phyloP scores from a whole-genome alignment of 495 filamentous ascomycete genomes.

The Thermothielavioides terrestris region DNA sequence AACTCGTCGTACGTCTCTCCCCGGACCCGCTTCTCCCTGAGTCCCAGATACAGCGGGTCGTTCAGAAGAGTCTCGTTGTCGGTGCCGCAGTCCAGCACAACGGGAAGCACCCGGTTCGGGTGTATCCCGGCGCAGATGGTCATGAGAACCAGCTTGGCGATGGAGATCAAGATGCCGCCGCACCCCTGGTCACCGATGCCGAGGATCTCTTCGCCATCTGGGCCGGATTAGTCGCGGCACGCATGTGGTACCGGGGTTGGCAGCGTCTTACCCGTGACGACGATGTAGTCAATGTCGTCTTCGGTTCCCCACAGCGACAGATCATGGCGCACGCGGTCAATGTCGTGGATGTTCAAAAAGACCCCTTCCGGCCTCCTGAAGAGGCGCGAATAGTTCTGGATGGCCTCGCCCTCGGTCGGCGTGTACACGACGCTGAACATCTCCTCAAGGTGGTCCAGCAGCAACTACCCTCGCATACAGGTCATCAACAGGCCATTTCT shows the following conservation, averaged over 20 bases:
- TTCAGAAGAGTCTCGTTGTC: slow-evolving; percentile 68
- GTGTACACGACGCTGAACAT: slow-evolving; percentile 89
- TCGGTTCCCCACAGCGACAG: slow-evolving; percentile 57
- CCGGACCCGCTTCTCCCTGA: slow-evolving; percentile 53
- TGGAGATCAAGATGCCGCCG: slow-evolving; percentile 74
- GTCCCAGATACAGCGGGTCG: slow-evolving; percentile 76
- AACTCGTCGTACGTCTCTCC: slow-evolving; percentile 74
- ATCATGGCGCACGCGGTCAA: slow-evolving; percentile 50
- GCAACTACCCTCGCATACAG: slow-evolving; percentile 23
- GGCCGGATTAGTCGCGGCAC: neutral
- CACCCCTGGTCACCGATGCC: slow-evolving; percentile 91
- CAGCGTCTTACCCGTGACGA: slow-evolving; percentile 56
- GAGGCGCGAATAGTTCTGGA: slow-evolving; percentile 71
- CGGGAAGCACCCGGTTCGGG: slow-evolving; percentile 67
- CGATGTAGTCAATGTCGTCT: slow-evolving; percentile 82
- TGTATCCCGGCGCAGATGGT: slow-evolving; percentile 82
- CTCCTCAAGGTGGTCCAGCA: slow-evolving; percentile 50
- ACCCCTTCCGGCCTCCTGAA: slow-evolving; percentile 68
- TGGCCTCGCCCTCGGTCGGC: slow-evolving; percentile 86
- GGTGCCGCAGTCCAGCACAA: slow-evolving; percentile 83
- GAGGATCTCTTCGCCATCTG: slow-evolving; percentile 57
- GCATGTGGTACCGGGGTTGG: too few relatives aligned
- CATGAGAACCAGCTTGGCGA: slow-evolving; percentile 74
- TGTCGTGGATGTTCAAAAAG: slow-evolving; percentile 51
- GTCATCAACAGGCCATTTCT: neutral